Evolutionary conservation across 2,329 filamentous ascomycete species (phyloP), one percentile per base, ranked within the genome.

Genomic region (Ceratocystis diversiconidia): DNA sequence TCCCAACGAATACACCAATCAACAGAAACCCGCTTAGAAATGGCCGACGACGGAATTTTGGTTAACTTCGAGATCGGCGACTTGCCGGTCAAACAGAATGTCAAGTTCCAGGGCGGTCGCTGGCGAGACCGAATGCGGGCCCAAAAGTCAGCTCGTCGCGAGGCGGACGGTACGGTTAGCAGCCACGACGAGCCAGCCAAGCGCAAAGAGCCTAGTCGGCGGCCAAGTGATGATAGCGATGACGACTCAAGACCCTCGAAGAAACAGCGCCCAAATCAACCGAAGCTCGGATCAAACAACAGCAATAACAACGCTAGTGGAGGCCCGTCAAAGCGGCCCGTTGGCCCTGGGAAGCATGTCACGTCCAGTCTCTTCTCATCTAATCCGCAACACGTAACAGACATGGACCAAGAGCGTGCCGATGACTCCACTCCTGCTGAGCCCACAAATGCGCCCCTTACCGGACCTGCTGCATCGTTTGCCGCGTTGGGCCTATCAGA

Each of bases 21-120:
- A 48, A 19, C n/a, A 28, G n/a, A 46, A 22, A 36, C 36, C 15
- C 32, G 44, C 19, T 43, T 28, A 22, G 44, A 55, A 28, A 96
- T 97, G 92, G 89, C 89, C 63, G 92, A 97, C 79, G 89, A 95
- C 85, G 91, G 91, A 70, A 88, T 99, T 84, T 82, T 96, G 66
- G 79, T 97, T 73, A 97, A 97, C 72, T 96, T 97, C 74, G 86
- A 90, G 71, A 79, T 96, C 66, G 82, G 84, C 32, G 85, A 89
- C 68, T 82, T 79, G 19, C 82, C 87, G 12, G 74, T 89, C 64
- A 81, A 85, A 68, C 79, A 82, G 5, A 77, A 82, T 64, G 78
- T 82, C 68, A 85, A 80, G 70, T 89, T 95, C 75, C 94, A 88
- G 73, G 94, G 94, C 70, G 94, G 94, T n/a, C 84, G 85, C 71